Evolutionary conservation across 306 rosid species (phyloP), one percentile per base, ranked within the genome.

Genomic region (Cicer arietinum): DNA sequence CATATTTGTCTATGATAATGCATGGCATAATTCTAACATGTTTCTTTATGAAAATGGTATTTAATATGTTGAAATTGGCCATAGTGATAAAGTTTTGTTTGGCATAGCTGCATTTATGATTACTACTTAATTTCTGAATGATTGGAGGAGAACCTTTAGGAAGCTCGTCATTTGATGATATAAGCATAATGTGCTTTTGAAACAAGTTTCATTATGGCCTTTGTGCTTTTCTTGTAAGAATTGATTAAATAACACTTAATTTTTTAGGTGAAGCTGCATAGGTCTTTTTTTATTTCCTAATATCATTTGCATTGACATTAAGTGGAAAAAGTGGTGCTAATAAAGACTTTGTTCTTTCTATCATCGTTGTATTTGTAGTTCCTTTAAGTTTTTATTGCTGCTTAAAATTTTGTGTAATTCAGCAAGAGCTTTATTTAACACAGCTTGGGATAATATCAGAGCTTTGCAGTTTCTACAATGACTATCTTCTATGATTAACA

Each of bases 81-180:
- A 51, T 40, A 1, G n/a, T 8, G 22, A 16, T 66, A 5, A 51
- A 66, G 10, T 74, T 13, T 47, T 16, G 57, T 14, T 46, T 40
- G 25, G 57, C 6, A 43, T 58, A 7, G 10, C 57, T 35, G 12
- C 62, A 37, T 64, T 40, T 64, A 51, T 64, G 44, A 44, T 63
- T 62, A 37, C 16, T 39, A 39, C 37, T 74, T 5, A 48, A 47
- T 44, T 75, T 75, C 44, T 75, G 79, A 63, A 50, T 13, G 0
- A 48, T 75, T 74, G 71, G 62, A 61, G 71, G 71, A 61, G 71
- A 10, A 48, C 50, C 69, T 60, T 40, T 30, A 22, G 18, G 45
- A 67, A 59, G 54, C 65, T 17, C 22, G 20, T 50, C 20, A 60
- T 65, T 52, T 76, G 17, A 22, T 56, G 37, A 6, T 30, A 76